Percentiles rank a stretch among this genome's conserved stretches.
Conservation (phyloP, 2,329 filamentous ascomycete genomes). For the Ophiostoma tasmaniense region DNA sequence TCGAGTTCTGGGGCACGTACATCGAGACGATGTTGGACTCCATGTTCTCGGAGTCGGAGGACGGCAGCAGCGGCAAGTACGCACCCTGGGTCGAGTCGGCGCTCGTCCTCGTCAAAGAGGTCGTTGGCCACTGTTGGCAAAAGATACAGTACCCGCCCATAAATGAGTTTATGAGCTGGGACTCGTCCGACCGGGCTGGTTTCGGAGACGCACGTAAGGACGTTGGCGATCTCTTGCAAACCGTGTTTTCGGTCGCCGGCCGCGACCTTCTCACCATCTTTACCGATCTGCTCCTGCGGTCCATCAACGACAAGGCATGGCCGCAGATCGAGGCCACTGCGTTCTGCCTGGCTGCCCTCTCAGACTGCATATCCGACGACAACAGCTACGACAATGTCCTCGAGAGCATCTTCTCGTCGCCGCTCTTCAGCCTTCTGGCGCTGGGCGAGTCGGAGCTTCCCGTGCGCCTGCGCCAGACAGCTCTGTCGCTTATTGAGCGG, state of each 20-base stretch:
- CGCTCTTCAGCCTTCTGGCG: slow-evolving; percentile 48
- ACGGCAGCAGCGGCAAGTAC: slow-evolving; percentile 20
- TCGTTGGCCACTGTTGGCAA: slow-evolving; percentile 56
- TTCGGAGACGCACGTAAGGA: slow-evolving; percentile 70
- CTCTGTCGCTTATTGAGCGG: slow-evolving; percentile 60
- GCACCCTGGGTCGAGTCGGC: slow-evolving; percentile 50
- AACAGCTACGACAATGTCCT: slow-evolving; percentile 51
- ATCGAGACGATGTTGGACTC: slow-evolving; percentile 59
- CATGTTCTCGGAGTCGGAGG: slow-evolving; percentile 35
- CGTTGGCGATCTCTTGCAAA: slow-evolving; percentile 68
- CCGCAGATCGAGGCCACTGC: slow-evolving; percentile 51
- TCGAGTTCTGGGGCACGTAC: slow-evolving; percentile 76
- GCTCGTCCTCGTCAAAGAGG: slow-evolving; percentile 51
- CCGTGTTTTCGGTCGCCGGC: slow-evolving; percentile 56
- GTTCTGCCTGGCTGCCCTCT: slow-evolving; percentile 57
- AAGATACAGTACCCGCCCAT: slow-evolving; percentile 61
- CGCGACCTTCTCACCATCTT: slow-evolving; percentile 49
- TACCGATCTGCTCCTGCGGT: slow-evolving; percentile 44
- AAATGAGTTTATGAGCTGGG: slow-evolving; percentile 55
- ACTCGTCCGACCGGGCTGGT: slow-evolving; percentile 55
- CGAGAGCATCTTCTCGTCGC: slow-evolving; percentile 51
- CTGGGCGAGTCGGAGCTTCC: slow-evolving; percentile 47
- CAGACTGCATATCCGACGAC: slow-evolving; percentile 56
- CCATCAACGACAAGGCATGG: slow-evolving; percentile 44
- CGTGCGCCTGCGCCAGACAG: slow-evolving; percentile 56